These are phyloP conservation scores for Cryphonectria naterciae DNA, from an alignment of 2,329 filamentous ascomycete species.

Conservation along the genomic window DNA sequence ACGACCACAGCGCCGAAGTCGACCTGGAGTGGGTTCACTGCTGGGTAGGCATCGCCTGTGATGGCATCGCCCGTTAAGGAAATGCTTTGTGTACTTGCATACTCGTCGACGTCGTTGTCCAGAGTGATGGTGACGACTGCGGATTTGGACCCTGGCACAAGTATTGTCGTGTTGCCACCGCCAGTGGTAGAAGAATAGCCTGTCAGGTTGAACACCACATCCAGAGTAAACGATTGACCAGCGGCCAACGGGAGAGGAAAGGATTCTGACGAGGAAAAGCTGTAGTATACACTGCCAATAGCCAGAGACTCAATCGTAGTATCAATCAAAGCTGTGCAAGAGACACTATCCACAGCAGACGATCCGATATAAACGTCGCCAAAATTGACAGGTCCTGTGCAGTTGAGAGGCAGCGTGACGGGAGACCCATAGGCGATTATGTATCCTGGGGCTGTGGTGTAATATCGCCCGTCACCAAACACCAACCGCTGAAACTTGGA, in stretches of 20 bases:
- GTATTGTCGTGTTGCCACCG: neutral
- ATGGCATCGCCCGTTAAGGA: slow-evolving; percentile 44
- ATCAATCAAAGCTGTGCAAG: slow-evolving; percentile 35
- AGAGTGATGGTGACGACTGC: slow-evolving; percentile 8
- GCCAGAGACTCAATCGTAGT: slow-evolving; percentile 7
- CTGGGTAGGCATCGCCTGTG: slow-evolving; percentile 42
- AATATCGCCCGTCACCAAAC: slow-evolving; percentile 48
- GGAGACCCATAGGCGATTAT: slow-evolving; percentile 44
- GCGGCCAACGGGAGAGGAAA: neutral
- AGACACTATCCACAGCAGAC: slow-evolving; percentile 38
- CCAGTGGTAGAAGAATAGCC: neutral
- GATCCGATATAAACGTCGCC: slow-evolving; percentile 42
- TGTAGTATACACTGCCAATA: slow-evolving; percentile 11
- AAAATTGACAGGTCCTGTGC: slow-evolving; percentile 45
- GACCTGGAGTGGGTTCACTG: slow-evolving; percentile 41
- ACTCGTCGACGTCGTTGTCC: slow-evolving; percentile 36
- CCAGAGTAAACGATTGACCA: slow-evolving; percentile 4
- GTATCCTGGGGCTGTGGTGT: slow-evolving; percentile 40
- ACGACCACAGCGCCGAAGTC: slow-evolving; percentile 45
- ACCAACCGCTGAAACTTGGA: slow-evolving; percentile 45
- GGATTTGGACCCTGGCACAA: slow-evolving; percentile 11
- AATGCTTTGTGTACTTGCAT: slow-evolving; percentile 42
- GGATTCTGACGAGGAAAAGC: neutral
- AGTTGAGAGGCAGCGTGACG: slow-evolving; percentile 46
- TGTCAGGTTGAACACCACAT: slow-evolving; percentile 11